These are phyloP conservation scores for Dissophora ornata DNA, from an alignment of 192 early-diverging fungal genomes.

Conservation along the genomic window DNA sequence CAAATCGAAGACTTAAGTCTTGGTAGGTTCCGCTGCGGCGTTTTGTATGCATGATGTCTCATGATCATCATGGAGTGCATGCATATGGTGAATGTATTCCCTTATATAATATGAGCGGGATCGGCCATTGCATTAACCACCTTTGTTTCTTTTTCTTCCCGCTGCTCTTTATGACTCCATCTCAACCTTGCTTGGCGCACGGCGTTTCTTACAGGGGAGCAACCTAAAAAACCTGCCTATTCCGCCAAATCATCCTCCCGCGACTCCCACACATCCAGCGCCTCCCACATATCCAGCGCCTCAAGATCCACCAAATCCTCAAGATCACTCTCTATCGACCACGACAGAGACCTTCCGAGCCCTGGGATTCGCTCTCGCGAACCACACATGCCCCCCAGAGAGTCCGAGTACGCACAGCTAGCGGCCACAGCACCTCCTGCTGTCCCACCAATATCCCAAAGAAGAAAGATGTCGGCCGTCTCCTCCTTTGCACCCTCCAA, in stretches of 20 bases:
- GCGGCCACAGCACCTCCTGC: slow-evolving; percentile 1
- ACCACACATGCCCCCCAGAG: slow-evolving; percentile 11
- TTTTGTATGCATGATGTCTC: not conserved
- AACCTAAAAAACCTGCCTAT: slow-evolving; percentile 48
- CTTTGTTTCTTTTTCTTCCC: not conserved
- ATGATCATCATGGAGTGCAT: no score
- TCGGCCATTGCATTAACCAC: no score
- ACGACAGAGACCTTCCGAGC: slow-evolving; percentile 26
- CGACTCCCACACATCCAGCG: slow-evolving; percentile 35
- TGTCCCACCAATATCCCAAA: slow-evolving; percentile 20
- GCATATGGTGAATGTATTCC: not conserved
- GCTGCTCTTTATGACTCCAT: slow-evolving; percentile 4
- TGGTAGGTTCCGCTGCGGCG: slow-evolving; percentile 14
- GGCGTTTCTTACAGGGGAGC: slow-evolving; percentile 39
- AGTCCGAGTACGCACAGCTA: slow-evolving; percentile 8
- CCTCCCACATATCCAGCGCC: slow-evolving; percentile 26
- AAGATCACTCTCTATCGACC: slow-evolving; percentile 36
- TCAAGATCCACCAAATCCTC: slow-evolving; percentile 30
- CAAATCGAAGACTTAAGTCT: slow-evolving; percentile 42
- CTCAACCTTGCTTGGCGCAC: no score
- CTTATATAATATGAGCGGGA: no score
- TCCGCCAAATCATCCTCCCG: slow-evolving; percentile 50
- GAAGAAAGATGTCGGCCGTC: slow-evolving; percentile 45
- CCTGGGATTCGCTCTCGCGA: slow-evolving; percentile 32
- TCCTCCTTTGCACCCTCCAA: slow-evolving; percentile 33